Evolutionary conservation across 306 rosid genomes (phyloP).

Genomic region (Glycine soja): DNA sequence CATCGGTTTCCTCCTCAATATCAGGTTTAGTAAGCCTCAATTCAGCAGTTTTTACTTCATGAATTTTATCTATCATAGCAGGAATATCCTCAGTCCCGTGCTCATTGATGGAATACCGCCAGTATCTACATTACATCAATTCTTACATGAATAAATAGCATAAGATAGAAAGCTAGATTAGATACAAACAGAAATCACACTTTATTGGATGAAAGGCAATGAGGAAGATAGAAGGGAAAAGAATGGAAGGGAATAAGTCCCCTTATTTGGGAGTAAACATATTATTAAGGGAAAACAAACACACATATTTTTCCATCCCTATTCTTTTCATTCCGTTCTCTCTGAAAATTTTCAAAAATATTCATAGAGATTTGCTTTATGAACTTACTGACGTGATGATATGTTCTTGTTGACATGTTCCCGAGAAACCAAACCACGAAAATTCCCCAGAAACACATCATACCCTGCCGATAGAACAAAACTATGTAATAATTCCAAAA

Average conservation of each 20-base stretch:
- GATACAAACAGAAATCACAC: slow-evolving; percentile 9
- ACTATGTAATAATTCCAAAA: slow-evolving; percentile 23
- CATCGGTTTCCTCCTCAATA: slow-evolving; percentile 62
- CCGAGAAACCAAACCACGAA: slow-evolving; percentile 88
- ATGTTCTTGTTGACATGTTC: slow-evolving; percentile 77
- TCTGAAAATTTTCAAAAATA: slow-evolving; percentile 1
- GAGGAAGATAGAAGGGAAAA: not conserved
- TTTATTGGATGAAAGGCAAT: not conserved
- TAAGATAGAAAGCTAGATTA: slow-evolving; percentile 11
- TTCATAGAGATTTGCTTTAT: slow-evolving; percentile 1
- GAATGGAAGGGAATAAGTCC: slow-evolving; percentile 3
- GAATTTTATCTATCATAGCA: slow-evolving; percentile 87
- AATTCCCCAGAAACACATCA: slow-evolving; percentile 87
- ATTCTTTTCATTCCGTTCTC: not conserved
- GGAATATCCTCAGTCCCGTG: slow-evolving; percentile 94
- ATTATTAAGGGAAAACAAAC: not conserved
- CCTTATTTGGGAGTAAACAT: not conserved
- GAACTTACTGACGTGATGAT: slow-evolving; percentile 83
- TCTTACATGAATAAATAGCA: not conserved
- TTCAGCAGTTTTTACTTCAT: slow-evolving; percentile 78
- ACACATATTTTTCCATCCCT: not conserved
- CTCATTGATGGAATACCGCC: slow-evolving; percentile 93
- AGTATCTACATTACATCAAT: slow-evolving; percentile 64
- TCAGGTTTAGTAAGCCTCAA: slow-evolving; percentile 73
- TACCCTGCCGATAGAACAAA: slow-evolving; percentile 62